Base-by-base conservation (phyloP, 2,329 filamentous ascomycete species). In the Cladosporium sp. region DNA sequence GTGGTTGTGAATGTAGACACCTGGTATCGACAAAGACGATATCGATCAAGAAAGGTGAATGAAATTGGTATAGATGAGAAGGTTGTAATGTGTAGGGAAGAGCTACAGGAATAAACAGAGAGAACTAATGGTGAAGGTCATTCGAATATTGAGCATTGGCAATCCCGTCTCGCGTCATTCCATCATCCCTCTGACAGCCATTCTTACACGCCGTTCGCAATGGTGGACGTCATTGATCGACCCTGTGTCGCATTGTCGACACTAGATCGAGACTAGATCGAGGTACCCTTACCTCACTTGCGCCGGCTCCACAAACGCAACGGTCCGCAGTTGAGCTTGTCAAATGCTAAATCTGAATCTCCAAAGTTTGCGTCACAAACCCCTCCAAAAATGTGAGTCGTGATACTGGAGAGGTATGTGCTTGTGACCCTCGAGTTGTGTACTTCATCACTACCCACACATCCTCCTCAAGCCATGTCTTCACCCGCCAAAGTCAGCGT, bases 401-500 rank as follows among this genome's bases (percentile, higher is more conserved):
- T 30, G 51, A 54, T 23, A 28, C 28, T 30, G 26, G 51, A n/a
- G 30, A 54, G 30, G 26, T 30, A 28, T n/a, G 30, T 54, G 26
- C 51, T 32, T 30, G 51, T 32, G 39, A 46, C 39, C 10, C 18
- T 54, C 16, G n/a, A 54, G 26, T 54, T 8, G 14, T 30, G 49
- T 53, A 26, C 25, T 13, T 32, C 26, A 10, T n/a, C 13, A 32
- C 11, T 30, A 16, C 36, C 18, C 39, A 48, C 18, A 43, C 25
- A 8, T 26, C 30, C 8, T 21, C 28, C n/a, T 32, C 18, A 28
- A 54, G 43, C 26, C 18, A 64, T 63, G 60, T 32, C 60, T 16
- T 63, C 60, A 11, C 69, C 71, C 3, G 67, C 70, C 6, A 67
- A 69, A 36, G 70, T 78, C 63, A 73, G 71, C 1, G 74, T 78